Evolutionary conservation across 768 basidiomycete species (phyloP).

Genomic region (Myochromella boudieri): DNA sequence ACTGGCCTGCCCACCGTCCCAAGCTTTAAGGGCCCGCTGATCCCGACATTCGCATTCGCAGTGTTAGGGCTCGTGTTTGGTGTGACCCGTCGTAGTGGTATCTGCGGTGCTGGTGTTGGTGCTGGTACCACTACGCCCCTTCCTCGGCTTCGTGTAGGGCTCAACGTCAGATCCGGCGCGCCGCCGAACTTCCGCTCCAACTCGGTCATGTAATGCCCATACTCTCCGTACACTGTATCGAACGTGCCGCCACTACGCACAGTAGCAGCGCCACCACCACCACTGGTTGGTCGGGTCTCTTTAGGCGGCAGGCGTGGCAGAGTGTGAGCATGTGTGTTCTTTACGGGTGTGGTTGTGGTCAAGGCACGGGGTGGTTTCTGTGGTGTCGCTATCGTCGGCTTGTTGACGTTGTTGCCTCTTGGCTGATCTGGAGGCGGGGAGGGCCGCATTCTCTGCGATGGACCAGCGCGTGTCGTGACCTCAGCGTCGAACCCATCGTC

Average conservation of each 20-base stretch:
- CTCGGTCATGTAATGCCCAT: conserved; percentile 30
- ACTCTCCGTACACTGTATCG: conserved; percentile 36
- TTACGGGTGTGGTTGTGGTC: not conserved
- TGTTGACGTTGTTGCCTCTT: too few species aligned
- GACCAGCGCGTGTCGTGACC: conserved; percentile 25
- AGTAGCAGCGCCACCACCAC: conserved; percentile 2
- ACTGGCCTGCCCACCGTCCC: conserved; percentile 11
- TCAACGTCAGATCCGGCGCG: conserved; percentile 22
- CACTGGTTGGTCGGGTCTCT: not conserved
- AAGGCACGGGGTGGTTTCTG: not conserved
- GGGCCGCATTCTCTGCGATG: conserved; percentile 24
- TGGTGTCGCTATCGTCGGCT: not conserved
- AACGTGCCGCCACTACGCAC: conserved; percentile 12
- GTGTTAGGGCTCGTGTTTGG: too few species aligned
- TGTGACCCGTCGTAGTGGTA: too few species aligned
- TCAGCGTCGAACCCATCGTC: conserved; percentile 41
- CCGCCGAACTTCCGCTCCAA: conserved; percentile 28
- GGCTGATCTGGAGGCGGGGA: too few species aligned
- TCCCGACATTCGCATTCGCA: conserved; percentile 17
- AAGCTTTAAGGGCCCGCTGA: conserved; percentile 24
- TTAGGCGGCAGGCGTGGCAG: not conserved
- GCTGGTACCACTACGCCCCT: too few species aligned
- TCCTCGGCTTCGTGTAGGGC: conserved; percentile 13
- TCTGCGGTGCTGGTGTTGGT: too few species aligned
- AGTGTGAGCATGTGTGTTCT: not conserved